phyloP scores from a whole-genome alignment of 2,329 filamentous ascomycete species.

The Botrytis squamosa region DNA sequence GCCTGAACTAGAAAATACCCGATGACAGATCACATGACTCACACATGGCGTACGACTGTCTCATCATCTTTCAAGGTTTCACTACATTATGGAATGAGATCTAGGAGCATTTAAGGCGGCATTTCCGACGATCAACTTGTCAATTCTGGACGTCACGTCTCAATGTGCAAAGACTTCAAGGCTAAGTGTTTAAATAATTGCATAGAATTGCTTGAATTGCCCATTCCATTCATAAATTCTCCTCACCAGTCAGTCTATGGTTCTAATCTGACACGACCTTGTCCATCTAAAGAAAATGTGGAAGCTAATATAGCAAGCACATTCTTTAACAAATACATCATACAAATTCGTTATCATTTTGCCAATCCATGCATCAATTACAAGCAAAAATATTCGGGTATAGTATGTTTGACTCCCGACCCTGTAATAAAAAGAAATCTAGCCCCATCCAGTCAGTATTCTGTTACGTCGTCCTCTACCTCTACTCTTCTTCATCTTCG shows the following conservation, averaged over 20 bases:
- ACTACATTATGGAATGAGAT: not conserved
- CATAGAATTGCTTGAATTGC: not conserved
- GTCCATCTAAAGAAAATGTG: not conserved
- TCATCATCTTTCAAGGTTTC: not conserved
- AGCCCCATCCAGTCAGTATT: not conserved
- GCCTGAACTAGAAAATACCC: not conserved
- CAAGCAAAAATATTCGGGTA: slow-evolving; percentile 3
- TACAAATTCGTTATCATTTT: slow-evolving; percentile 16
- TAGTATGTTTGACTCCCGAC: slow-evolving; percentile 13
- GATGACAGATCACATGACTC: not conserved
- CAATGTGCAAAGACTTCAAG: not conserved
- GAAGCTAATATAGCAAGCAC: not conserved
- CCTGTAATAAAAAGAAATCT: not conserved
- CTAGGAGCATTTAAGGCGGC: not conserved
- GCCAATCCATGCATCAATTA: slow-evolving; percentile 2
- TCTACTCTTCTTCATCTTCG: not conserved
- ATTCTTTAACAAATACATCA: not conserved
- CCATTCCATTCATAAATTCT: not conserved
- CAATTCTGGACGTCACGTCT: not conserved
- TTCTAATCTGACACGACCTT: not conserved
- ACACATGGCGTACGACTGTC: not conserved
- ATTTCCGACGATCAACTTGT: not conserved
- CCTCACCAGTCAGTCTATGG: not conserved
- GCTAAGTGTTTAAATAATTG: not conserved
- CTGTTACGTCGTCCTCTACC: not conserved